Percentiles rank a stretch among this genome's conserved stretches.
phyloP scores from a whole-genome alignment of 495 filamentous ascomycete species.

The Copromyces sp. region DNA sequence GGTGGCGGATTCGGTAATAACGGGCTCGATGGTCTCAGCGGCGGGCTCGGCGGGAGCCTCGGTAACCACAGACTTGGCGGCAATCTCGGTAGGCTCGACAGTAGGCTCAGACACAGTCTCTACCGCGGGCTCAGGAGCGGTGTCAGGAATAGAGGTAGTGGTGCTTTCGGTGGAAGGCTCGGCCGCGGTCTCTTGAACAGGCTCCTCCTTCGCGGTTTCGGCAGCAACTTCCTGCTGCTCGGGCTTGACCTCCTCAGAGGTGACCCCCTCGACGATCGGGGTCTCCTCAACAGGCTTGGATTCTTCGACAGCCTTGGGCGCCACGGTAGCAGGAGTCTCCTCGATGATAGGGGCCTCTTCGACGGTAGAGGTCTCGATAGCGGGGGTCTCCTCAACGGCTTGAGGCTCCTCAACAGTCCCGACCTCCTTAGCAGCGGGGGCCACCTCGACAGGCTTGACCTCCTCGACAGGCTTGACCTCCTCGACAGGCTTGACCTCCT shows the following conservation, averaged over 20 bases:
- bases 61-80: not conserved
- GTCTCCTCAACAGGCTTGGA: slow-evolving; percentile 1
- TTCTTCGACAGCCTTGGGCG: slow-evolving; percentile 7
- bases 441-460: too few species aligned
- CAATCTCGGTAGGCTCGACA: not conserved
- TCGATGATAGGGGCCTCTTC: slow-evolving; percentile 2
- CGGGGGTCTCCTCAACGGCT: not conserved
- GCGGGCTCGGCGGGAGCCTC: not conserved
- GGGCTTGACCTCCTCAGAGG: too few species aligned
- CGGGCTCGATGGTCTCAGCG: not conserved
- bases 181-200: slow-evolving; percentile 3
- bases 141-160: not conserved
- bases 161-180: slow-evolving; percentile 2
- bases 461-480: too few species aligned
- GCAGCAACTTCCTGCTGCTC: not conserved
- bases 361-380: not conserved
- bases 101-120: not conserved
- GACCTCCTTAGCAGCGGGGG: too few species aligned
- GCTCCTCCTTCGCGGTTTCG: not conserved
- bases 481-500: too few species aligned
- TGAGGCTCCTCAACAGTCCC: too few species aligned
- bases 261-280: too few species aligned
- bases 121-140: not conserved
- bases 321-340: slow-evolving; percentile 3
- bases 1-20: not conserved